A percentile compares a stretch with the other conserved stretches of the same genome.
Conservation (phyloP, 2,329 filamentous ascomycete genomes). For the Aspergillus sojae region DNA sequence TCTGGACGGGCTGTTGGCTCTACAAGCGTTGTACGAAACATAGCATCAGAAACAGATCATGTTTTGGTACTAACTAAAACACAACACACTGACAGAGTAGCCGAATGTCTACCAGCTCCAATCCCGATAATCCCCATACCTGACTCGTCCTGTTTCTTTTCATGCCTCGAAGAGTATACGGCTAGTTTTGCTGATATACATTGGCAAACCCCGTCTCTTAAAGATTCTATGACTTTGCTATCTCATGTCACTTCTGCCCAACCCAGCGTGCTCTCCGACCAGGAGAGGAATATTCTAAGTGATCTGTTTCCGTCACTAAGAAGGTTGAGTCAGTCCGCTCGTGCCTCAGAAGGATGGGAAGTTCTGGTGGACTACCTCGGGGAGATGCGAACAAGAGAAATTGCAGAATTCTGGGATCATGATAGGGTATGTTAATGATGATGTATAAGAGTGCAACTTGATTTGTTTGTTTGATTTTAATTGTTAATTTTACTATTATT, state of each 20-base stretch:
- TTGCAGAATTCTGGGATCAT: conserved; percentile 43
- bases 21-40: conserved; percentile 29
- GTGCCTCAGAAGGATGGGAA: conserved; percentile 22
- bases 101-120: conserved; percentile 21
- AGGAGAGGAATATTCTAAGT: conserved; percentile 35
- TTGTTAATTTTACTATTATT: too few relatives aligned
- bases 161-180: conserved; percentile 31
- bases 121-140: conserved; percentile 38
- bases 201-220: conserved; percentile 1
- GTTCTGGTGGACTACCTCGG: conserved; percentile 38
- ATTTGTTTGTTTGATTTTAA: background rate
- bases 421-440: conserved; percentile 32
- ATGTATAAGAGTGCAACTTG: background rate
- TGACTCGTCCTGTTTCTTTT: conserved; percentile 22
- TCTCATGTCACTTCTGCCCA: conserved; percentile 21
- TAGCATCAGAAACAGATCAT: background rate
- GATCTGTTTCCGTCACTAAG: conserved; percentile 31
- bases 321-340: conserved; percentile 21
- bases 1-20: conserved; percentile 22
- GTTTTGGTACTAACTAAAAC: background rate
- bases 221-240: conserved; percentile 25
- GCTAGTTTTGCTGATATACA: conserved; percentile 38
- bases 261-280: conserved; percentile 25
- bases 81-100: conserved; percentile 17
- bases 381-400: conserved; percentile 27